These are phyloP conservation scores for Ophidiomyces ophidiicola DNA, from an alignment of 2,329 filamentous ascomycete genomes.

Conservation along the genomic window DNA sequence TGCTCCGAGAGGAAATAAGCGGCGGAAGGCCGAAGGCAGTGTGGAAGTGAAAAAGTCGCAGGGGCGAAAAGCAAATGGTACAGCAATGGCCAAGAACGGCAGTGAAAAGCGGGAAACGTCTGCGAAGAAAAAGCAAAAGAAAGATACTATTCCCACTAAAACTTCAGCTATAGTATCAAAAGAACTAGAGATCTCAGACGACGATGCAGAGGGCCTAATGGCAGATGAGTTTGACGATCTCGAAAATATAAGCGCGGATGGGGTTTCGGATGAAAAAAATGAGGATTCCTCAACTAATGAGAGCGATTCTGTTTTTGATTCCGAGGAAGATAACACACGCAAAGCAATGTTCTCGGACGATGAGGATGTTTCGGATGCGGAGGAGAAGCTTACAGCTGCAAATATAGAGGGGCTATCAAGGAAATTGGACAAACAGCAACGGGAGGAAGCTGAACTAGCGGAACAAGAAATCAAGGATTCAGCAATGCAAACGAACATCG, in stretches of 20 bases:
- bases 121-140: constrained; percentile 29
- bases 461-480: constrained; percentile 75
- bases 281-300: constrained; percentile 27
- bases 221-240: constrained; percentile 39
- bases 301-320: constrained; percentile 55
- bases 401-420: constrained; percentile 88
- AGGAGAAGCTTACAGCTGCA: constrained; percentile 83
- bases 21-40: constrained; percentile 11
- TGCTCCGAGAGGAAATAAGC: constrained; percentile 13
- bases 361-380: constrained; percentile 73
- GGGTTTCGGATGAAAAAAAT: constrained; percentile 45
- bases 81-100: constrained; percentile 30
- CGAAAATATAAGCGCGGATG: constrained; percentile 31
- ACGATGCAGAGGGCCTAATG: constrained; percentile 30
- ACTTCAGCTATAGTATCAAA: constrained; percentile 17
- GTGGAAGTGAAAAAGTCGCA: constrained; percentile 49
- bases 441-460: constrained; percentile 68
- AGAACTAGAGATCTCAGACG: constrained; percentile 26
- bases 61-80: constrained; percentile 38
- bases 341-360: constrained; percentile 88
- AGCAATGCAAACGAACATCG: constrained; percentile 87
- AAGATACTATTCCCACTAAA: constrained; percentile 29
- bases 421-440: constrained; percentile 66
- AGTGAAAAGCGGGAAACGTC: constrained; percentile 26
- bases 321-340: constrained; percentile 50